Percentiles rank a stretch among this genome's conserved stretches.
Evolutionary conservation across 2,329 filamentous ascomycete species (phyloP).

Genomic region (Apiospora kogelbergensis): DNA sequence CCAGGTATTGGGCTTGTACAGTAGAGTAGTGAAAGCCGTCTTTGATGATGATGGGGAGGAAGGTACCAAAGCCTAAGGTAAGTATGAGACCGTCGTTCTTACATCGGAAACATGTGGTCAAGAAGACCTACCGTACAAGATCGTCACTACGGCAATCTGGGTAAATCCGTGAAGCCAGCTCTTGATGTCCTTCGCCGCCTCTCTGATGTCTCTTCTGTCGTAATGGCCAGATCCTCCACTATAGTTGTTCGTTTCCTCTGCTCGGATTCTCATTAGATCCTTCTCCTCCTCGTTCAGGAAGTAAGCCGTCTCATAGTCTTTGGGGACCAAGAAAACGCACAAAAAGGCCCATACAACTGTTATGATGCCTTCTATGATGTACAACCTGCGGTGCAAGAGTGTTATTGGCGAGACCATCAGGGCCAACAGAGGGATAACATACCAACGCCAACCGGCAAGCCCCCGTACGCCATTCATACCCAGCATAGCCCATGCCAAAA

Average conservation of each 20-base stretch:
- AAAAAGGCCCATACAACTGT: conserved; percentile 14
- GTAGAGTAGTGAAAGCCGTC: conserved; percentile 38
- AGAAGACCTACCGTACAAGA: conserved; percentile 30
- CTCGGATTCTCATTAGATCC: conserved; percentile 15
- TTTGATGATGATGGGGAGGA: conserved; percentile 41
- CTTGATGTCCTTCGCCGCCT: conserved; percentile 18
- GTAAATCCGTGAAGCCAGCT: conserved; percentile 13
- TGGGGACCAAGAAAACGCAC: conserved; percentile 15
- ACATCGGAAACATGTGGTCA: neutral
- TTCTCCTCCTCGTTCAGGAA: conserved; percentile 18
- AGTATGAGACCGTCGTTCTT: neutral
- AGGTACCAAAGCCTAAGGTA: conserved; percentile 35
- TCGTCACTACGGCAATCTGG: conserved; percentile 21
- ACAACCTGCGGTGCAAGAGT: neutral
- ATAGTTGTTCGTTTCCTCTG: conserved; percentile 13
- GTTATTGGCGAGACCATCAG: neutral
- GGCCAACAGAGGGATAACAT: neutral
- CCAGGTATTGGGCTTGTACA: conserved; percentile 37
- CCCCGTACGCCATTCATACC: conserved; percentile 15
- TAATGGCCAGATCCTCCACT: conserved; percentile 13
- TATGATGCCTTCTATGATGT: conserved; percentile 16
- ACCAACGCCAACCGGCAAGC: conserved; percentile 19
- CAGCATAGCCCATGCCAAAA: conserved; percentile 21
- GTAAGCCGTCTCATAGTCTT: conserved; percentile 17
- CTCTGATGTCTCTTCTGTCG: conserved; percentile 15